Evolutionary conservation across 1,284 basidiomycete species (phyloP), one percentile per base, ranked within the genome.

Genomic region (Trichosporon sp.): DNA sequence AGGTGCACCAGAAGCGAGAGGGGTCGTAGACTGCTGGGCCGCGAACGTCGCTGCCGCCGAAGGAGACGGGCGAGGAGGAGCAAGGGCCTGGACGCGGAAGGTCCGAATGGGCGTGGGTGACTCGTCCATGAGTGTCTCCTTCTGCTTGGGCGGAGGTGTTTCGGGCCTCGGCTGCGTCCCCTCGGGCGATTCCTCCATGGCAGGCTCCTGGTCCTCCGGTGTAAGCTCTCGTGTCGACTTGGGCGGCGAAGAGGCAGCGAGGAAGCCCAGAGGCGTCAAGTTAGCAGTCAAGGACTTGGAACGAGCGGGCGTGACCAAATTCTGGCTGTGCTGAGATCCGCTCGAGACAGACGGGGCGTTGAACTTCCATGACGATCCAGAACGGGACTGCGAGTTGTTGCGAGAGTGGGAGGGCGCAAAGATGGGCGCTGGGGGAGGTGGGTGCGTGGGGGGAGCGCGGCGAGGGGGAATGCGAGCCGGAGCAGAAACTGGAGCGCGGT

Each of bases 71-170:
- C 23, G 44, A 1, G 38, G 65, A 27, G 70, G 67, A 0, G 71
- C 69, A 2, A 72, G 67, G 5, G 70, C 71, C 11, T 68, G 53
- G 3, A 72, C 71, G 2, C 65, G 47, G 11, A 47, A 65, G 42
- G 68, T 69, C 5, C 71, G 47, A 8, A 68, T 38, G 1, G 71
- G 71, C 21, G 71, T 72, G 4, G 71, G 71, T 21, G 71, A 72
- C 64, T 68, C 71, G 60, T 72, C 71, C 71, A 72, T 72, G 32
- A 72, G 62, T 9, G 70, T 72, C 3, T 66, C 62, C 23, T 60
- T 32, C 18, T 11, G 29, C n/a, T 21, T n/a, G 0, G 68, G 62
- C 2, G 62, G 65, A 3, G 68, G 62, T 1, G 68, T 63, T 1
- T 34, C 51, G 4, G 56, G n/a, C 31, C 56, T n/a, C 7, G 56